These are phyloP conservation scores for Rutstroemia sp. DNA, from an alignment of 2,329 filamentous ascomycete species.

Conservation along the genomic window DNA sequence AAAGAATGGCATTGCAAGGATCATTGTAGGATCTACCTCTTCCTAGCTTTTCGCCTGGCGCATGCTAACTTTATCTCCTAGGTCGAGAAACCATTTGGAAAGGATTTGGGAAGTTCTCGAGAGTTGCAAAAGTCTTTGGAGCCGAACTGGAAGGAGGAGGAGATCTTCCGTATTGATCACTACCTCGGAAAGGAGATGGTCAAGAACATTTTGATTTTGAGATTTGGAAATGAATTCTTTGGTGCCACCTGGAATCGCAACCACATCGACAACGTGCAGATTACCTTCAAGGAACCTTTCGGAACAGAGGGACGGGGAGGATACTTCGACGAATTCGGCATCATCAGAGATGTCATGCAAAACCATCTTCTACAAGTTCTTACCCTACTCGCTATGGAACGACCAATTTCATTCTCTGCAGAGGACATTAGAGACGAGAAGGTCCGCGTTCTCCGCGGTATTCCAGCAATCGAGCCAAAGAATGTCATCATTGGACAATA, in stretches of 20 bases:
- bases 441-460: slow-evolving; percentile 88
- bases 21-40: slow-evolving; percentile 63
- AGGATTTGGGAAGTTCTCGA: slow-evolving; percentile 88
- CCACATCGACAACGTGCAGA: slow-evolving; percentile 99
- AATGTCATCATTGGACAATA: slow-evolving; percentile 99
- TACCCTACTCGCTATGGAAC: slow-evolving; percentile 94
- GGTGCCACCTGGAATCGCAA: slow-evolving; percentile 98
- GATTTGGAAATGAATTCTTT: slow-evolving; percentile 98
- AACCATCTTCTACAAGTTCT: slow-evolving; percentile 97
- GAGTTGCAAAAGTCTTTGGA: slow-evolving; percentile 91
- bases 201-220: slow-evolving; percentile 96
- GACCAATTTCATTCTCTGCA: slow-evolving; percentile 94
- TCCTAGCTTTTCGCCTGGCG: neutral
- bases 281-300: slow-evolving; percentile 99
- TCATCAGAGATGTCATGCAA: slow-evolving; percentile 99
- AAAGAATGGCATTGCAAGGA: slow-evolving; percentile 77
- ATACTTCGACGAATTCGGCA: slow-evolving; percentile 99
- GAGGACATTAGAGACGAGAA: slow-evolving; percentile 99
- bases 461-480: slow-evolving; percentile 94
- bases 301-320: slow-evolving; percentile 96
- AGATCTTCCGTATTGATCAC: slow-evolving; percentile 98
- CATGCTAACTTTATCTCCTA: slow-evolving; percentile 32
- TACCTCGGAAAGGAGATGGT: slow-evolving; percentile 99
- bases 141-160: slow-evolving; percentile 97
- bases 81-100: slow-evolving; percentile 99